Evolutionary conservation across 2,329 filamentous ascomycete species (phyloP).

Genomic region (Neonectria sp.): DNA sequence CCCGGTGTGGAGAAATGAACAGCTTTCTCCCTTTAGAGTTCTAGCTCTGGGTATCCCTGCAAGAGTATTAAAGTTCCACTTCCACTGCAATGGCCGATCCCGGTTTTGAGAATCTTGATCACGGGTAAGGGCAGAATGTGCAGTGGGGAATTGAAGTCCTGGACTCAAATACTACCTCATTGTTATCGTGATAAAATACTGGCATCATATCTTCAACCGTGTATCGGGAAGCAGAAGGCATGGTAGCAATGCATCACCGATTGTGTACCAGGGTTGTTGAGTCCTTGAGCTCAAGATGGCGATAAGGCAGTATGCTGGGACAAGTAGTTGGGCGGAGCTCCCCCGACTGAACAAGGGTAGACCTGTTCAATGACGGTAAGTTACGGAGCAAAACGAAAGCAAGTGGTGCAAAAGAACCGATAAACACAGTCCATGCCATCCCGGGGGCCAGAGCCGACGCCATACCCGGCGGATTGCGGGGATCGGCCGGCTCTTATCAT

Average conservation of each 20-base stretch:
- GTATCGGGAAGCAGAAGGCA: too few species aligned
- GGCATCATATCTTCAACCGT: too few species aligned
- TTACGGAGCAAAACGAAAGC: not conserved
- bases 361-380: not conserved
- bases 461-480: not conserved
- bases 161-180: not conserved
- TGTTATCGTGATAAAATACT: not conserved
- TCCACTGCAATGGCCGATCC: not conserved
- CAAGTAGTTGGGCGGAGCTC: not conserved
- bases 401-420: not conserved
- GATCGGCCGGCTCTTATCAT: not conserved
- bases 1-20: not conserved
- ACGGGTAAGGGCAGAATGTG: not conserved
- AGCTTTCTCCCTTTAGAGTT: not conserved
- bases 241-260: too few species aligned
- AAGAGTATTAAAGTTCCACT: not conserved
- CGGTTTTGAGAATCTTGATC: not conserved
- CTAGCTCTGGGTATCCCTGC: not conserved
- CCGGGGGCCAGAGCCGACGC: not conserved
- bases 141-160: not conserved
- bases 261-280: not conserved
- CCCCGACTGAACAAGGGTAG: not conserved
- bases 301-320: not conserved
- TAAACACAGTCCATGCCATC: not conserved
- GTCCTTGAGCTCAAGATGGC: not conserved